Evolutionary conservation across 495 filamentous ascomycete species (phyloP), one percentile per base, ranked within the genome.

Genomic region (Lindgomyces ingoldianus): DNA sequence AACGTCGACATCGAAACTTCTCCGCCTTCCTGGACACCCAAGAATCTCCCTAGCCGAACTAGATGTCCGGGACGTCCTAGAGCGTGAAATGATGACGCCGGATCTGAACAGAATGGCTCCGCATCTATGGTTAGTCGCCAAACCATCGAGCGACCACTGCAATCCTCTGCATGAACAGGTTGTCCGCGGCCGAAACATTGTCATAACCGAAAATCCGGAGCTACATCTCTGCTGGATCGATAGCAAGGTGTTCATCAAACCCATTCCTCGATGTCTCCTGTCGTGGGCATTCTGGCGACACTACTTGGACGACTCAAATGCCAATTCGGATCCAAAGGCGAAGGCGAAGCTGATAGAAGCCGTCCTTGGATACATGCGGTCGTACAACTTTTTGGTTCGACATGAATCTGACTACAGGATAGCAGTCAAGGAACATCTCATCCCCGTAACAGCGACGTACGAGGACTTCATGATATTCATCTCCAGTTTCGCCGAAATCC

Each of bases 331-430:
- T 39, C 33, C 6, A 6, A 39, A 39, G 33, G n/a, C n/a, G n/a
- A n/a, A n/a, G n/a, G n/a, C n/a, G n/a, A n/a, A n/a, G n/a, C n/a
- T n/a, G n/a, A n/a, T n/a, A n/a, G n/a, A n/a, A n/a, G 33, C 33
- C 1, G 57, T 51, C 6, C 22, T 52, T 12, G 64, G 67, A 14
- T 59, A 57, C 21, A 26, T 70, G 0, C 49, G 42, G 14, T 26
- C 67, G 9, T 70, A 67, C 25, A 3, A 27, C 12, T 29, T 46
- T 16, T 44, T 71, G 2, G 39, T 71, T 18, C 11, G 21, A 25
- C 36, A 65, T 29, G 42, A 67, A 26, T 62, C 53, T 4, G 67
- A 70, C 49, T 67, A 67, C 26, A 3, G 26, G 1, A 58, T 70
- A 21, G 64, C 67, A 0, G 29, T 36, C 41, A 51, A 70, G 3